Evolutionary conservation across 805 yeast species (phyloP), one percentile per base, ranked within the genome.

Genomic region (Hanseniaspora occidentalis): DNA sequence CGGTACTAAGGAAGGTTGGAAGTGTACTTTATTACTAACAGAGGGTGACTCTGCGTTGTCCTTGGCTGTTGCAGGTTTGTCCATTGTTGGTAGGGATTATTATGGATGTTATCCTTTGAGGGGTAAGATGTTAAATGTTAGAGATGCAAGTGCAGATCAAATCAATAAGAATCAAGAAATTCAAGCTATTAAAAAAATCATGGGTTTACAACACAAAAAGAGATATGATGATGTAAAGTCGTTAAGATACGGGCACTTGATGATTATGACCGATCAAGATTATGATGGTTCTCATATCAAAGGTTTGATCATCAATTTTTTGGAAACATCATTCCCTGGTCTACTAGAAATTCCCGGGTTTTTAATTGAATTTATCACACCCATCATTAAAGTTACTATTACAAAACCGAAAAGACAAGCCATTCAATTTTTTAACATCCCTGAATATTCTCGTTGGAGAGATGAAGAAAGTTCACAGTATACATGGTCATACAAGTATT

Each of bases 181-280:
- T 57, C 89, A 85, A 58, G 95, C 96, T 3, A 73, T 92, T 52
- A 92, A 92, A 57, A 86, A 89, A 57, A 92, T 92, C 51, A 82
- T 92, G 67, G 98, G 98, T 17, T 67, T 92, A 42, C 96, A 88
- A 59, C 98, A 92, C 62, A 85, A 82, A 52, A 89, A 85, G 62
- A 69, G 67, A 34, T 92, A 92, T 56, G 78, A 77, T 17, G 80
- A 78, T 47, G 67, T 82, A 13, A 73, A 73, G 43, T 77, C 80
- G 3, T 66, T 92, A 46, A 76, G 98, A 58, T 92, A 92, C 56
- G 98, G 98, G 27, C 95, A 86, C 58, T 73, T 92, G 39, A 92
- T 92, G 97, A 86, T 92, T 57, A 92, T 92, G 97, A 86, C 98
- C 6, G 98, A 92, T 81, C 98, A 92, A 64, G 98, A 92, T 84